These are phyloP conservation scores for Verticillium klebahnii DNA, from an alignment of 2,329 filamentous ascomycete species.

Conservation along the genomic window DNA sequence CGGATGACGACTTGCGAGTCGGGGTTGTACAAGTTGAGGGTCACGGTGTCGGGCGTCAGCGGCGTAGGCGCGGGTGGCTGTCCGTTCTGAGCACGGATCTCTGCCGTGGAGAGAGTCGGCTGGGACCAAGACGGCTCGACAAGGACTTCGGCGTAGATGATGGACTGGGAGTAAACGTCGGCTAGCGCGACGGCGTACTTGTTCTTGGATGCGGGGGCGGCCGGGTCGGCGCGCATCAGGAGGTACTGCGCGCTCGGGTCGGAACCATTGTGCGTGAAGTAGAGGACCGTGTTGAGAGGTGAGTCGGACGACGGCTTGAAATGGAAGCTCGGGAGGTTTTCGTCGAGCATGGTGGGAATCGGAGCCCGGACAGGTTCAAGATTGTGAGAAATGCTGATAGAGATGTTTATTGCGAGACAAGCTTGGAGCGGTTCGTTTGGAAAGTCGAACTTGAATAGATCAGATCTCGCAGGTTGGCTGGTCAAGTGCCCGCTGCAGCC, in stretches of 20 bases:
- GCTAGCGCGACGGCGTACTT: constrained; percentile 83
- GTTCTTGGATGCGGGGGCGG: constrained; percentile 66
- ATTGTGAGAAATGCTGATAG: neutral
- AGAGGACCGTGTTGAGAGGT: constrained; percentile 52
- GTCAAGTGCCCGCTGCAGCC: neutral
- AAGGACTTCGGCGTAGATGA: constrained; percentile 83
- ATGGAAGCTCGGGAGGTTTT: constrained; percentile 77
- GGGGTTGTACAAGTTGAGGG: constrained; percentile 89
- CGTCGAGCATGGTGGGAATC: constrained; percentile 69
- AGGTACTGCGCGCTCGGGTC: constrained; percentile 77
- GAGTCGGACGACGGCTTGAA: constrained; percentile 48
- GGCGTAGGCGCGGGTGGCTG: constrained; percentile 59
- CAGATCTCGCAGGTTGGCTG: neutral
- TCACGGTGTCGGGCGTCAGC: constrained; percentile 71
- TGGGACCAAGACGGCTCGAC: constrained; percentile 83
- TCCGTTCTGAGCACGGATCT: constrained; percentile 66
- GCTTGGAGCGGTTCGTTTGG: neutral
- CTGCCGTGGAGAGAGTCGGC: constrained; percentile 74
- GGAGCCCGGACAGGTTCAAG: neutral
- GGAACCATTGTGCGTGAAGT: constrained; percentile 67
- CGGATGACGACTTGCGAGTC: constrained; percentile 75
- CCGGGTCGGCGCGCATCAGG: constrained; percentile 71
- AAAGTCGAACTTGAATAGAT: neutral
- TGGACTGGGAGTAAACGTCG: constrained; percentile 73
- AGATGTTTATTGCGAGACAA: no score